Evolutionary conservation across 2,329 filamentous ascomycete genomes (phyloP).

Genomic region (Lachnellula arida): DNA sequence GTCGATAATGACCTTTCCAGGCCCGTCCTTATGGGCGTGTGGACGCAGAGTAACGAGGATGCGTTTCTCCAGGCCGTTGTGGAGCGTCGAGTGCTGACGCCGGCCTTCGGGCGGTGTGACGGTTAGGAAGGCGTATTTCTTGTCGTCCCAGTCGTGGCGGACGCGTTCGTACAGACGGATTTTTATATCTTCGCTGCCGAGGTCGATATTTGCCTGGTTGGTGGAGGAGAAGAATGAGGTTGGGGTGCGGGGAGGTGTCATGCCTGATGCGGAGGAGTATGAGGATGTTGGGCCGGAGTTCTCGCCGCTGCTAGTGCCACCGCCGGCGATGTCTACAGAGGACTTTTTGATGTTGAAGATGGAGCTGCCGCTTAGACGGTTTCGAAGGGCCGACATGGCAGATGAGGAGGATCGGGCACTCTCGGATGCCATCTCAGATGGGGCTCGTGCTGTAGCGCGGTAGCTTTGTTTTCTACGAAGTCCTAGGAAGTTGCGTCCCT

Average conservation of each 20-base stretch:
- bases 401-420: constrained; percentile 67
- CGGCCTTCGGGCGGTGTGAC: constrained; percentile 66
- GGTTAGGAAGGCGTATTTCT: constrained; percentile 77
- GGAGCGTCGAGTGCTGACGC: constrained; percentile 52
- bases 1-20: constrained; percentile 11
- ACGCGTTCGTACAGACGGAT: constrained; percentile 76
- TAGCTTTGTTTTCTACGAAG: constrained; percentile 61
- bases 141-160: constrained; percentile 79
- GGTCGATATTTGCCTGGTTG: constrained; percentile 41
- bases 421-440: constrained; percentile 54
- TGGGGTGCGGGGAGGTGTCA: constrained; percentile 31
- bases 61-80: constrained; percentile 74
- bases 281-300: constrained; percentile 44
- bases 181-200: constrained; percentile 74
- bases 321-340: constrained; percentile 51
- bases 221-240: constrained; percentile 19
- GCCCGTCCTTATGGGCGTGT: constrained; percentile 8
- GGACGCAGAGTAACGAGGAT: constrained; percentile 70
- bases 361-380: constrained; percentile 64
- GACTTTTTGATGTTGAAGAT: constrained; percentile 81
- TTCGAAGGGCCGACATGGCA: constrained; percentile 70
- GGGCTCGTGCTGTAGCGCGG: constrained; percentile 56
- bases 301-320: constrained; percentile 34
- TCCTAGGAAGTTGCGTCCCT: constrained; percentile 44
- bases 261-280: constrained; percentile 49